Base-by-base conservation (phyloP, 352 stramenopile genomes). In the Thraustochytrium sp. region DNA sequence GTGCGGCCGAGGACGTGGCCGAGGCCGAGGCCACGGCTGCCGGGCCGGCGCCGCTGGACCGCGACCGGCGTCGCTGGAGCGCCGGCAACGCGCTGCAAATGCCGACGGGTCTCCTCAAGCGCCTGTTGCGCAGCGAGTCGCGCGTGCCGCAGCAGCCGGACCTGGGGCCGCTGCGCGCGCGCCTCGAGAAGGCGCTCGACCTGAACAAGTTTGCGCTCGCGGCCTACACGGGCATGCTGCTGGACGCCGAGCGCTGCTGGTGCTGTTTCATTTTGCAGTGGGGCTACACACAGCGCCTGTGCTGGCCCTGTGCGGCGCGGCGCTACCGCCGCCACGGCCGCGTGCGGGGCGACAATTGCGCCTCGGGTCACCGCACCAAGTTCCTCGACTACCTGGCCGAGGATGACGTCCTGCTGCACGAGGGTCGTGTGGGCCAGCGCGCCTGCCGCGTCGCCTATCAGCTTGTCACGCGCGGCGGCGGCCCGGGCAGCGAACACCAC, bases 111-210 rank as follows among this genome's bases (percentile, higher is more conserved):
- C n/a, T 72, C 59, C 8, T 72, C 21, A n/a, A 29, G 23, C 26
- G 11, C 21, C 59, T 72, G 13, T 31, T 72, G 13, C 59, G 31
- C 26, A 21, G 36, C 13, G 59, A 72, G 36, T 21, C 21, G 11
- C 59, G 59, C 34, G 59, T 72, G 13, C 59, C 59, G 40, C 59
- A 21, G 18, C 59, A 72, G 59, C 59, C 59, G n/a, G 59, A 38
- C 36, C 59, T 72, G 9, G 62, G 44, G 26, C 40, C 31, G 51
- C 68, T 55, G 31, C 23, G 21, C 34, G 46, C 23, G 44, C 3
- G 21, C 21, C 68, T 80, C 9, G 48, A 44, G 26, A 80, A 80
- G 68, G 68, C 68, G 42, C 48, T 80, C 8, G 68, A 80, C 23
- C 48, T 80, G 5, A 72, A 80, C 31, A 61, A 51, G 68, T 80